phyloP scores from a whole-genome alignment of 2,329 filamentous ascomycete genomes.

The Aspergillus sp. region DNA sequence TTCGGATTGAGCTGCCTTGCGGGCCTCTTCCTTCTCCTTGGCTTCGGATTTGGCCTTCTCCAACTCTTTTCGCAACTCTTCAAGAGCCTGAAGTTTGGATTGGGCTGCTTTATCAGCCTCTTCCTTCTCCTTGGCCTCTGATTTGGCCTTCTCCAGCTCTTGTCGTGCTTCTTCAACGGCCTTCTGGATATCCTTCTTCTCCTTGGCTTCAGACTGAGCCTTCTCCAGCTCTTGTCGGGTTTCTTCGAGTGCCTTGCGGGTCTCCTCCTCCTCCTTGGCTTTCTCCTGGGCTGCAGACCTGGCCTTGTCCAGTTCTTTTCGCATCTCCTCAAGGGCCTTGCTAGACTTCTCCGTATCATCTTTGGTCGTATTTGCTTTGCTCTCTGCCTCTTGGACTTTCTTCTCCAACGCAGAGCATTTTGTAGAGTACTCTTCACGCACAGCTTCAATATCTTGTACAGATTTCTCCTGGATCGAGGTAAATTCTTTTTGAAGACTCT shows the following conservation, averaged over 20 bases:
- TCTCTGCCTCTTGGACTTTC: constrained; percentile 44
- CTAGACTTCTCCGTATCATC: constrained; percentile 37
- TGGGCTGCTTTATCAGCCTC: neutral
- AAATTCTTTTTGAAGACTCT: constrained; percentile 50
- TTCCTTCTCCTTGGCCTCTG: neutral
- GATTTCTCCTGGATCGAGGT: constrained; percentile 41
- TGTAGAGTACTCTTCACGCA: constrained; percentile 50
- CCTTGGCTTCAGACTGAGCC: no score
- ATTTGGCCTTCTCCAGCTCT: constrained; percentile 26
- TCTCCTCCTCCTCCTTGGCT: neutral
- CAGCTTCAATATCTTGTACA: constrained; percentile 57
- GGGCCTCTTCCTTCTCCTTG: constrained; percentile 59
- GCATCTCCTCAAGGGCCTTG: neutral
- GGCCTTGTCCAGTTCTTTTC: neutral
- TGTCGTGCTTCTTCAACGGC: constrained; percentile 51
- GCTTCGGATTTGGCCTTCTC: constrained; percentile 31
- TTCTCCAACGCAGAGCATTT: constrained; percentile 48
- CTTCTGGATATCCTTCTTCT: neutral
- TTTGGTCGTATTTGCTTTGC: constrained; percentile 25
- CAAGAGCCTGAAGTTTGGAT: constrained; percentile 44
- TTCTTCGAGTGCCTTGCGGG: constrained; percentile 50
- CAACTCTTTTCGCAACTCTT: constrained; percentile 35
- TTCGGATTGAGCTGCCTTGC: constrained; percentile 65
- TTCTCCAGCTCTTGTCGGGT: neutral
- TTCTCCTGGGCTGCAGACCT: no score